These are phyloP conservation scores for Mitragyna speciosa DNA, from an alignment of 257 asterid genomes.

Conservation along the genomic window DNA sequence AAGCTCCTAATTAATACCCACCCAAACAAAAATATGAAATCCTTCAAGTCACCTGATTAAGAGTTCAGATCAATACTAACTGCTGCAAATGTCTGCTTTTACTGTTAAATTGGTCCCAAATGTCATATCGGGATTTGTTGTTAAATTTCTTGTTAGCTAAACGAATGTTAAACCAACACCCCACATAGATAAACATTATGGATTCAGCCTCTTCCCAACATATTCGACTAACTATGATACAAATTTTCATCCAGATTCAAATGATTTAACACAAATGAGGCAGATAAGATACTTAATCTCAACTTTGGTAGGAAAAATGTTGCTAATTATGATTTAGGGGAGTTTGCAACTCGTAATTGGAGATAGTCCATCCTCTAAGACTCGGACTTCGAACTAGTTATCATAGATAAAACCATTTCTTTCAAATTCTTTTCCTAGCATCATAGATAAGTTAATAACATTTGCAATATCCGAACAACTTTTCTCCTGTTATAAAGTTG, in stretches of 20 bases:
- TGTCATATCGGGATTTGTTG: background rate
- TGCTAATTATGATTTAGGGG: background rate
- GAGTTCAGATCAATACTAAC: background rate
- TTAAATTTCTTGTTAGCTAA: background rate
- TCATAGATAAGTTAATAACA: background rate
- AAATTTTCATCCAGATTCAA: background rate
- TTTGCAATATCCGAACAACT: background rate
- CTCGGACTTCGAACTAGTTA: background rate
- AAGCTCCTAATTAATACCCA: background rate
- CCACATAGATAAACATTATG: background rate
- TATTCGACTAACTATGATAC: background rate
- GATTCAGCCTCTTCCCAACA: background rate
- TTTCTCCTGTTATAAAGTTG: background rate
- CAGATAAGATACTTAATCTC: background rate
- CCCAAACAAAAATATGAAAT: background rate
- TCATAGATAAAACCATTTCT: background rate
- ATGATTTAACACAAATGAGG: background rate
- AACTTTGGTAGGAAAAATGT: background rate
- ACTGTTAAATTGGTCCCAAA: background rate
- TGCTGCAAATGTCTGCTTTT: background rate
- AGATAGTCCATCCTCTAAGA: background rate
- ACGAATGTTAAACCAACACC: background rate
- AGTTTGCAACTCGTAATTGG: background rate
- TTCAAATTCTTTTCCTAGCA: background rate
- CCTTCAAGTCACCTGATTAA: too few relatives aligned